A percentile compares a stretch with the other conserved stretches of the same genome.
Conservation (phyloP, 345 rosid species). For the Syzygium jambos region DNA sequence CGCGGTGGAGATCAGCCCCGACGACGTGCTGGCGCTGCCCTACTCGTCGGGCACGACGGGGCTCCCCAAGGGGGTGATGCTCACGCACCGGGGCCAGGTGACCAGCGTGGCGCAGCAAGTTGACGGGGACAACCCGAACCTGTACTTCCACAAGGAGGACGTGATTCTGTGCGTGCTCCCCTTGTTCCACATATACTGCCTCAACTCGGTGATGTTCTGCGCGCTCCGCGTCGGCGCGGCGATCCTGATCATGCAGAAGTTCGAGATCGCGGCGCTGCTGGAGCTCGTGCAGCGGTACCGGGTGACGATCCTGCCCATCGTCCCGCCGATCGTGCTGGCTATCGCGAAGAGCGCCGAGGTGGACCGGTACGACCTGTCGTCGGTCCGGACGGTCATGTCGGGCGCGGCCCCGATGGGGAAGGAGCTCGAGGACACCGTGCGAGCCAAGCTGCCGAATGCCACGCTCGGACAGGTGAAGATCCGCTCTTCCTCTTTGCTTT, state of each 20-base stretch:
- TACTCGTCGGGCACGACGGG: slow-evolving; percentile 97
- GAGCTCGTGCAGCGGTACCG: slow-evolving; percentile 53
- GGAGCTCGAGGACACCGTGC: slow-evolving; percentile 75
- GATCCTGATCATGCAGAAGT: slow-evolving; percentile 74
- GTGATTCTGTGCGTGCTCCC: slow-evolving; percentile 73
- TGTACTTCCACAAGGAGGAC: slow-evolving; percentile 58
- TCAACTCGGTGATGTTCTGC: slow-evolving; percentile 66
- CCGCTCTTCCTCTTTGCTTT: background rate
- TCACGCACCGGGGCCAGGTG: slow-evolving; percentile 67
- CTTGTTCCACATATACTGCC: slow-evolving; percentile 70
- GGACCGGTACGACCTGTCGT: slow-evolving; percentile 59
- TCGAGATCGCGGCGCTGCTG: slow-evolving; percentile 45
- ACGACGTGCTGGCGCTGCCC: slow-evolving; percentile 82
- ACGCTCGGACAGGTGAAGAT: slow-evolving; percentile 73
- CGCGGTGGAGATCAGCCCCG: slow-evolving; percentile 25
- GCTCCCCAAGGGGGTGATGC: slow-evolving; percentile 90
- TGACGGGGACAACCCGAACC: slow-evolving; percentile 90
- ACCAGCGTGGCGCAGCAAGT: slow-evolving; percentile 90
- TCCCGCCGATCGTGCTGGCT: slow-evolving; percentile 70
- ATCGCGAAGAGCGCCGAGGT: slow-evolving; percentile 52
- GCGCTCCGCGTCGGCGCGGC: slow-evolving; percentile 79
- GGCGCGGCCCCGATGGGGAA: slow-evolving; percentile 93
- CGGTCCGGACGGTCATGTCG: slow-evolving; percentile 57
- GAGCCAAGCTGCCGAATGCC: slow-evolving; percentile 68
- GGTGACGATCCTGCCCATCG: slow-evolving; percentile 70